Conservation (phyloP, 805 yeast species). For the Metschnikowia orientalis region DNA sequence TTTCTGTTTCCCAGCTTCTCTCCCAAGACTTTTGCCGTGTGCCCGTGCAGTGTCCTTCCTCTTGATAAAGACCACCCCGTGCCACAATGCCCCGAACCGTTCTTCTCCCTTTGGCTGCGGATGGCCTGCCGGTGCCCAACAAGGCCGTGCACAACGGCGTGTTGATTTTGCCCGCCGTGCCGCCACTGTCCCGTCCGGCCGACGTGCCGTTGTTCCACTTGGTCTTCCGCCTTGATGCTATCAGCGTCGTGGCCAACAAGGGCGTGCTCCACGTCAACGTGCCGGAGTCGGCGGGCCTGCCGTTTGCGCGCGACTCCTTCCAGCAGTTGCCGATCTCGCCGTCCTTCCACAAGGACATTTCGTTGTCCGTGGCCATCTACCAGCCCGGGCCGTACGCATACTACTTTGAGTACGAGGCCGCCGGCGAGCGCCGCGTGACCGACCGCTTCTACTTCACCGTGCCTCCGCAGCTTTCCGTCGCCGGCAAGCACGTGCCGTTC, state of each 20-base stretch:
- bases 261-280: slow-evolving; percentile 74
- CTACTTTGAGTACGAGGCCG: slow-evolving; percentile 53
- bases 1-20: too few species aligned
- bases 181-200: slow-evolving; percentile 25
- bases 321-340: slow-evolving; percentile 46
- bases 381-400: slow-evolving; percentile 78
- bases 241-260: slow-evolving; percentile 64
- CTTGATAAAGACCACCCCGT: too few species aligned
- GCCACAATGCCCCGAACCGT: slow-evolving; percentile 28
- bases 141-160: slow-evolving; percentile 43
- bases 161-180: slow-evolving; percentile 45
- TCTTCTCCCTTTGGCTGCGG: slow-evolving; percentile 42
- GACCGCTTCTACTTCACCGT: slow-evolving; percentile 69
- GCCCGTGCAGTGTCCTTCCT: too few species aligned
- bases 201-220: slow-evolving; percentile 45
- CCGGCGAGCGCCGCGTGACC: slow-evolving; percentile 39
- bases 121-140: slow-evolving; percentile 44
- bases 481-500: slow-evolving; percentile 56
- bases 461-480: slow-evolving; percentile 66
- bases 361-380: slow-evolving; percentile 56
- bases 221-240: slow-evolving; percentile 66
- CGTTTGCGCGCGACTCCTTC: slow-evolving; percentile 56
- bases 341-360: slow-evolving; percentile 61
- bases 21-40: too few species aligned
- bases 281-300: slow-evolving; percentile 41